Conservation (phyloP, 345 rosid species). For the Dovyalis caffra region DNA sequence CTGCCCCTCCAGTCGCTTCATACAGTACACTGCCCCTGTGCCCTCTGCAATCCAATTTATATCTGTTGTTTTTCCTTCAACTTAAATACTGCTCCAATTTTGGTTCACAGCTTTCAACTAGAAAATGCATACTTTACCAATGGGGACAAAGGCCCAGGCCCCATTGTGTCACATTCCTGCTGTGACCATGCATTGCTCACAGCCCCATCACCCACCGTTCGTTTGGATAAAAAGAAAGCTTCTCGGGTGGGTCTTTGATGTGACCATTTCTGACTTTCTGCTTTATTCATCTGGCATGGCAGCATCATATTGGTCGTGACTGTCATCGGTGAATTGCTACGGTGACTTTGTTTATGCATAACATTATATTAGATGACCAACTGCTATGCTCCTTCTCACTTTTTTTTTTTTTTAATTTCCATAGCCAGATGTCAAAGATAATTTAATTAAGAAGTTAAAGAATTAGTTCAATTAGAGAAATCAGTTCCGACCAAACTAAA, state of each 20-base stretch:
- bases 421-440: no score
- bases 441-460: no score
- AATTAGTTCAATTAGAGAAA: no score
- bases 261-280: slow-evolving; percentile 26
- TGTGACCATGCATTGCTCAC: slow-evolving; percentile 31
- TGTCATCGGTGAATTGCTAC: slow-evolving; percentile 10
- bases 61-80: slow-evolving; percentile 23
- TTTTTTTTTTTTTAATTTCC: no score
- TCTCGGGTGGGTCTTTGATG: slow-evolving; percentile 27
- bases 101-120: slow-evolving; percentile 34
- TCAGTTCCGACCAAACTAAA: no score
- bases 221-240: slow-evolving; percentile 13
- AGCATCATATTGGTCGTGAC: slow-evolving; percentile 14
- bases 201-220: slow-evolving; percentile 34
- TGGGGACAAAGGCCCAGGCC: background rate
- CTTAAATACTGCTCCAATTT: slow-evolving; percentile 30
- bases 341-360: background rate
- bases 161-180: background rate
- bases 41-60: slow-evolving; percentile 38
- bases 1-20: slow-evolving; percentile 51
- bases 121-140: background rate
- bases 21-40: slow-evolving; percentile 38
- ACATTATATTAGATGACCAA: no score
- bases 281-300: slow-evolving; percentile 36
- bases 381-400: no score